Percentiles rank a stretch among this genome's conserved stretches.
Conservation (phyloP, 2,329 filamentous ascomycete genomes). For the Rhytidhysteron rufulum region DNA sequence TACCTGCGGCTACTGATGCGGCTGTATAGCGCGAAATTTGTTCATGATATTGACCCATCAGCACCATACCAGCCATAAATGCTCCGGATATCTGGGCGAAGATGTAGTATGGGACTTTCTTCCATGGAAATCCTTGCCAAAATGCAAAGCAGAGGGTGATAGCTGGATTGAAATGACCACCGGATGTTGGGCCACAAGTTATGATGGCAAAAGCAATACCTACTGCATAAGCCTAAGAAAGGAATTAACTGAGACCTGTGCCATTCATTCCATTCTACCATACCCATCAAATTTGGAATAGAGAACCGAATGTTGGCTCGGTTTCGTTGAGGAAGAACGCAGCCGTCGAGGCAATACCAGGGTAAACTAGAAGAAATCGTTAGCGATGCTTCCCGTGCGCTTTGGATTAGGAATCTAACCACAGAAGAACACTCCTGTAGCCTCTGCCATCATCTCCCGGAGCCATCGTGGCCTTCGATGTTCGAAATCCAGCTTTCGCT, state of each 20-base stretch:
- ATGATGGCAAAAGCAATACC: constrained; percentile 60
- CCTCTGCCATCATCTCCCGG: constrained; percentile 54
- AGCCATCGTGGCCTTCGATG: constrained; percentile 51
- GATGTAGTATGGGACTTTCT: constrained; percentile 56
- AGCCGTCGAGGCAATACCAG: constrained; percentile 53
- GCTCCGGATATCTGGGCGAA: constrained; percentile 54
- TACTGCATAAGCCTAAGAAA: constrained; percentile 48
- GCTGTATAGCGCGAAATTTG: constrained; percentile 44
- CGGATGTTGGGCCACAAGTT: constrained; percentile 51
- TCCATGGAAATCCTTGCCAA: constrained; percentile 59
- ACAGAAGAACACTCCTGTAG: constrained; percentile 56
- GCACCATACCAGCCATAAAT: constrained; percentile 52
- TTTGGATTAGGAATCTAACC: too few species aligned
- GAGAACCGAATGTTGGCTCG: constrained; percentile 44
- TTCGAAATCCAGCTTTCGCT: constrained; percentile 55
- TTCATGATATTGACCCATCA: constrained; percentile 56
- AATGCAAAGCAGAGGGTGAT: constrained; percentile 39
- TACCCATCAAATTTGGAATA: constrained; percentile 50
- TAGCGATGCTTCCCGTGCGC: too few species aligned
- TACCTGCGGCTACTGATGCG: constrained; percentile 35
- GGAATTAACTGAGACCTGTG: background rate
- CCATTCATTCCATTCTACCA: background rate
- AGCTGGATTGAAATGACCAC: constrained; percentile 54
- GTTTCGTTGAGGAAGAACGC: constrained; percentile 47
- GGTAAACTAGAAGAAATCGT: constrained; percentile 30